phyloP scores from a whole-genome alignment of 768 basidiomycete species.

The Boletellus emodensis region DNA sequence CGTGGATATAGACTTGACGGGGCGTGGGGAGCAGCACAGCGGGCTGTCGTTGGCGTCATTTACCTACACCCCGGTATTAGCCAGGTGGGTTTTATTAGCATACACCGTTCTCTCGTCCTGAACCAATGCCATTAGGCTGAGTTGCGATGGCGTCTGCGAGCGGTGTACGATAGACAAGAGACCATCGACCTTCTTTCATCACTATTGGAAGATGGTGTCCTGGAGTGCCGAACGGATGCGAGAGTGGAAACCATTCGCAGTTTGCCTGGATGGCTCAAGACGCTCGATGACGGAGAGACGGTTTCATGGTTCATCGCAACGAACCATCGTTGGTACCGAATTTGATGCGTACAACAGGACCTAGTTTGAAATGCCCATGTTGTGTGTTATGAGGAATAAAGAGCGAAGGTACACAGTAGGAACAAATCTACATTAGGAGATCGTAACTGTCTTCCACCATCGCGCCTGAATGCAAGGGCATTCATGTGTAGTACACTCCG shows the following conservation, averaged over 20 bases:
- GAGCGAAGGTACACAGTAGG: too few species aligned
- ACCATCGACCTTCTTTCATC: constrained; percentile 56
- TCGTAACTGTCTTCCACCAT: too few species aligned
- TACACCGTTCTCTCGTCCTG: constrained; percentile 3
- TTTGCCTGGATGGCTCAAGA: constrained; percentile 29
- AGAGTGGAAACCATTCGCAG: constrained; percentile 4
- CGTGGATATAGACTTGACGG: constrained; percentile 55
- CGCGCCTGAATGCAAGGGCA: too few species aligned
- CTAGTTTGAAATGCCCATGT: too few species aligned
- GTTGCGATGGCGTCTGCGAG: constrained; percentile 64
- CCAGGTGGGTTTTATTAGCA: constrained; percentile 45
- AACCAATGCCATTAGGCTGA: constrained; percentile 45
- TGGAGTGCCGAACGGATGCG: constrained; percentile 28
- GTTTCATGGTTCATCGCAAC: constrained; percentile 57
- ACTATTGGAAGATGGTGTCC: constrained; percentile 49
- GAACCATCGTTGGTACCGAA: constrained; percentile 63
- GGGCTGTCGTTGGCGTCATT: constrained; percentile 63
- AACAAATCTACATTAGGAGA: too few species aligned
- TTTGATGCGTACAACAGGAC: constrained; percentile 25
- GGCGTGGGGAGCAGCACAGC: constrained; percentile 68
- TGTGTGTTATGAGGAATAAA: too few species aligned
- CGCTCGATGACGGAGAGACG: constrained; percentile 47
- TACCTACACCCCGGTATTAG: constrained; percentile 70
- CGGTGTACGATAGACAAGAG: constrained; percentile 75
- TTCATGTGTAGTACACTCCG: too few species aligned